Percentiles rank a stretch among this genome's conserved stretches.
Conservation (phyloP, 169 alveolate species). For the Pseudocohnilembus persalinus region DNA sequence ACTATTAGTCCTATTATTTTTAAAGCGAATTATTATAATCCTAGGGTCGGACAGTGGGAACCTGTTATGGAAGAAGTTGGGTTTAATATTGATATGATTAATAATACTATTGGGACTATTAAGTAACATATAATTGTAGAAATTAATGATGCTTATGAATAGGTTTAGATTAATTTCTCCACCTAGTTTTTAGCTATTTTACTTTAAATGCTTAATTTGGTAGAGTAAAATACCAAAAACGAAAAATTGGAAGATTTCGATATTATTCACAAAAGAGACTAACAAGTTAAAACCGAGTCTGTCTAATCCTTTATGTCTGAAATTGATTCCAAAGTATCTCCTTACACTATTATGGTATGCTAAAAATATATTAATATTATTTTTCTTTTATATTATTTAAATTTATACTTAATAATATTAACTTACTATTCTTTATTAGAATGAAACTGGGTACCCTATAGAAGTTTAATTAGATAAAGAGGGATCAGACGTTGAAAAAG, state of each 20-base stretch:
- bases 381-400: no score
- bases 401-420: no score
- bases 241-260: background rate
- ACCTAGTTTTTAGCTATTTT: conserved; percentile 11
- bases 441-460: conserved; percentile 28
- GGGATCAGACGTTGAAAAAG: background rate
- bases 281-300: background rate
- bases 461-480: background rate
- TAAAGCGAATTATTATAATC: conserved; percentile 29
- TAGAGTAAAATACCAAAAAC: background rate
- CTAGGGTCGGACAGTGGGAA: conserved; percentile 36
- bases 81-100: conserved; percentile 24
- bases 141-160: conserved; percentile 4
- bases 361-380: no score
- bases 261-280: background rate
- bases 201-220: background rate
- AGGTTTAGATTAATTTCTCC: conserved; percentile 13
- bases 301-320: background rate
- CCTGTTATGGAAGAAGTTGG: conserved; percentile 42
- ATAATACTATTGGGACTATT: conserved; percentile 2
- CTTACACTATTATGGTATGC: conserved; percentile 20
- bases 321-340: conserved; percentile 4
- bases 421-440: no score
- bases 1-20: background rate
- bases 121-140: conserved; percentile 5